phyloP scores from a whole-genome alignment of 768 basidiomycete species.

The Mycena vulgaris region DNA sequence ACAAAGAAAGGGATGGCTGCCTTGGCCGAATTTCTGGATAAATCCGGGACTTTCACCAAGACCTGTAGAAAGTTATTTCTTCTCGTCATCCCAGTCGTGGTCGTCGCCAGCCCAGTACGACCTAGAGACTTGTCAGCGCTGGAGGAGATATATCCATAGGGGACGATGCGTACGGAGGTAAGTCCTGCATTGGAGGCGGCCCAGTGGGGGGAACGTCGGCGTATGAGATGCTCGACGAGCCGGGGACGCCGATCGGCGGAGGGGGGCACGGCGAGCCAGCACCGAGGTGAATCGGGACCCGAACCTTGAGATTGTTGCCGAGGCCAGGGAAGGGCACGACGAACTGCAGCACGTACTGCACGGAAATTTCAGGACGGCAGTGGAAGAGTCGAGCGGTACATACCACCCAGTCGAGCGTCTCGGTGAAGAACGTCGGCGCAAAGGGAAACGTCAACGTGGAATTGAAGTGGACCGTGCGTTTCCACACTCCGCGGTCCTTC shows the following conservation, averaged over 20 bases:
- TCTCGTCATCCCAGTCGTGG: constrained; percentile 15
- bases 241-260: constrained; percentile 1
- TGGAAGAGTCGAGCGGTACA: not conserved
- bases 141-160: not conserved
- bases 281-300: constrained; percentile 4
- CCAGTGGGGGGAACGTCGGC: constrained; percentile 12
- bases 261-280: constrained; percentile 11
- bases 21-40: too few species aligned
- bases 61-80: not conserved
- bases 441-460: not conserved
- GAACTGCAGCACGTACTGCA: constrained; percentile 17
- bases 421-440: constrained; percentile 6
- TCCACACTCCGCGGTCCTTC: constrained; percentile 12
- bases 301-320: constrained; percentile 16
- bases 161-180: constrained; percentile 7
- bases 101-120: constrained; percentile 21
- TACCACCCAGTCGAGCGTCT: constrained; percentile 17
- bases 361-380: not conserved
- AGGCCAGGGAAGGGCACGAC: constrained; percentile 21
- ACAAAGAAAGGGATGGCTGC: too few species aligned
- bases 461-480: constrained; percentile 2
- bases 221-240: constrained; percentile 12
- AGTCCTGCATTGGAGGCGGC: constrained; percentile 12
- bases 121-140: not conserved
- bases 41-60: too few species aligned